Evolutionary conservation across 2,329 filamentous ascomycete species (phyloP).

Genomic region (Penicillium sp.): DNA sequence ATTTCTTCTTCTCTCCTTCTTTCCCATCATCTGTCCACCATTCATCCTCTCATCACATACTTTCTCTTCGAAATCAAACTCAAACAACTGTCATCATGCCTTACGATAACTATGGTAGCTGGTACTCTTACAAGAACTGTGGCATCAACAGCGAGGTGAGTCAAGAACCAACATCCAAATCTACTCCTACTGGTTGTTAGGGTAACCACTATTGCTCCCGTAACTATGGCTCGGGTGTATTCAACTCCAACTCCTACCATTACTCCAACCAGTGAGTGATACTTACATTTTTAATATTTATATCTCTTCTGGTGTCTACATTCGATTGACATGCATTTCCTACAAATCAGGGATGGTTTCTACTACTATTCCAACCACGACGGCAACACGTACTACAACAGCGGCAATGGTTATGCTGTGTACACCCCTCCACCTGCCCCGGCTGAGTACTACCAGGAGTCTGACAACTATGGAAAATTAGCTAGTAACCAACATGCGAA

Average conservation of each 20-base stretch:
- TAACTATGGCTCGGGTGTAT: conserved; percentile 6
- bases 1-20: no score
- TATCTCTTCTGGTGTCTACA: not conserved
- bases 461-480: not conserved
- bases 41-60: no score
- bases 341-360: conserved; percentile 9
- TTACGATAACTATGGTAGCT: conserved; percentile 8
- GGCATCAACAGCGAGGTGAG: conserved; percentile 14
- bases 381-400: conserved; percentile 16
- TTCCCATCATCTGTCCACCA: no score
- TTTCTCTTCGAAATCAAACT: no score
- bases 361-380: conserved; percentile 19
- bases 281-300: no score
- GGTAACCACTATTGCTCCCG: conserved; percentile 15
- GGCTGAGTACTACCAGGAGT: not conserved
- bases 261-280: conserved; percentile 12
- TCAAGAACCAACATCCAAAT: not conserved
- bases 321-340: not conserved
- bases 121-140: conserved; percentile 9
- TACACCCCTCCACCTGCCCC: conserved; percentile 1
- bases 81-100: conserved; percentile 3
- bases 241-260: conserved; percentile 12
- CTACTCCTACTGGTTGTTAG: not conserved
- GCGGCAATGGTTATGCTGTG: not conserved
- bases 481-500: not conserved